Percentiles rank a stretch among this genome's conserved stretches.
phyloP scores from a whole-genome alignment of 2,329 filamentous ascomycete genomes.

The Diaporthe citriasiana region DNA sequence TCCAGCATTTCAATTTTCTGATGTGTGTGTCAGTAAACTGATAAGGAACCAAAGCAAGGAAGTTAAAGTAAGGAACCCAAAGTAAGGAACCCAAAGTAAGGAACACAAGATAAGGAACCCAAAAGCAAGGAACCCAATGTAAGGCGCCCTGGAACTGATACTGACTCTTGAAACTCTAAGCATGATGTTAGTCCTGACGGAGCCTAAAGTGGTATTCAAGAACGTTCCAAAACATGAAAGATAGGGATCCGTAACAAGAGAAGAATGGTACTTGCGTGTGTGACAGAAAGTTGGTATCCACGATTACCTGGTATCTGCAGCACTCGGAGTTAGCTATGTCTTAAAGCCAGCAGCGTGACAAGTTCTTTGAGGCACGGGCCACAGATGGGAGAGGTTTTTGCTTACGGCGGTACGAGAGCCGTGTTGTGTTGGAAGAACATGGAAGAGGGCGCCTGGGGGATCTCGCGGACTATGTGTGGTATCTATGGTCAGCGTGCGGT shows the following conservation, averaged over 20 bases:
- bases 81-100: too few relatives aligned
- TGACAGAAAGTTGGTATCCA: constrained; percentile 92
- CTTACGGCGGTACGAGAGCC: constrained; percentile 82
- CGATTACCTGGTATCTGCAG: constrained; percentile 78
- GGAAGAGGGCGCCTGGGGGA: constrained; percentile 81
- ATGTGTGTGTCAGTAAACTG: too few relatives aligned
- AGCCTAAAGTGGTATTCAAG: neutral
- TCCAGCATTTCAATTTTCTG: constrained; percentile 65
- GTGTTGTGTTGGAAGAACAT: constrained; percentile 94
- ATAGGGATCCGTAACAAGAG: too few relatives aligned
- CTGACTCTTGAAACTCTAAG: neutral
- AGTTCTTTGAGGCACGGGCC: too few relatives aligned
- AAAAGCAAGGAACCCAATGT: too few relatives aligned
- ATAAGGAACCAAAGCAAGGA: too few relatives aligned
- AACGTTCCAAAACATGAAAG: neutral
- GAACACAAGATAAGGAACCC: too few relatives aligned
- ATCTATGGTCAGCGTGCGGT: constrained; percentile 36
- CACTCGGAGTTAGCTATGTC: too few relatives aligned
- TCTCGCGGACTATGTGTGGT: constrained; percentile 36
- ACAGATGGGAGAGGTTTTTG: too few relatives aligned
- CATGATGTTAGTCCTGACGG: neutral
- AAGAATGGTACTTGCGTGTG: neutral
- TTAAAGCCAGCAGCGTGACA: too few relatives aligned
- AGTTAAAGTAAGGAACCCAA: too few relatives aligned
- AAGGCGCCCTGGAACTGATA: too few relatives aligned